Conservation (phyloP, 148 eudicot genomes). For the Heliamphora exappendiculata region DNA sequence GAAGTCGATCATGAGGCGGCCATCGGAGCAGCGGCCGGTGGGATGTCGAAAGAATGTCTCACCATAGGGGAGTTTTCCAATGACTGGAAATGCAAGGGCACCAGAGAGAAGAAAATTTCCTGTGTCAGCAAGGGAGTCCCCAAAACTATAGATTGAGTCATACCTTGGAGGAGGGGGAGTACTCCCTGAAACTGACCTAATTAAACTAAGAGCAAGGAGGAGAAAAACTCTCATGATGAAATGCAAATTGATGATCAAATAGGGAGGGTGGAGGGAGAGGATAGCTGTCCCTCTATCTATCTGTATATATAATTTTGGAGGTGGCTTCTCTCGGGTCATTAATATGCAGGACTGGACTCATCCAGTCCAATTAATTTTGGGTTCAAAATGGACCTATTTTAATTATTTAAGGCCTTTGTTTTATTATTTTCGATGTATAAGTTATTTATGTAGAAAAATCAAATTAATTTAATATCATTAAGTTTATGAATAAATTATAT, state of each 20-base stretch:
- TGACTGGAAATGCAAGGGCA: slow-evolving; percentile 45
- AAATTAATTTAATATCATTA: too few species aligned
- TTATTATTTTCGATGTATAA: too few species aligned
- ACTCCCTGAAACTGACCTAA: background rate
- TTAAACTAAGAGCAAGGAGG: slow-evolving; percentile 3
- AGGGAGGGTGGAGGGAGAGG: too few species aligned
- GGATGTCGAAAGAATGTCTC: slow-evolving; percentile 48
- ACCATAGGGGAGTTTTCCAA: slow-evolving; percentile 56
- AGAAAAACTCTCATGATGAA: slow-evolving; percentile 9
- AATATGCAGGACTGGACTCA: too few species aligned
- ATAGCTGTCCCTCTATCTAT: too few species aligned
- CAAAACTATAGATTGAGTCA: slow-evolving; percentile 39
- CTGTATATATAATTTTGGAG: too few species aligned
- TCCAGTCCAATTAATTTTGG: too few species aligned
- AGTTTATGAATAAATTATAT: too few species aligned
- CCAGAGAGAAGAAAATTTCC: slow-evolving; percentile 51
- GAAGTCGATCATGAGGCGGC: slow-evolving; percentile 61
- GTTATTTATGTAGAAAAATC: too few species aligned
- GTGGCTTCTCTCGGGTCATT: too few species aligned
- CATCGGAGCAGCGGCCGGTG: slow-evolving; percentile 70
- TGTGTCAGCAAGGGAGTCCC: slow-evolving; percentile 46
- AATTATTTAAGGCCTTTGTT: too few species aligned
- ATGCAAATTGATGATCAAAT: background rate
- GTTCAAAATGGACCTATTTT: too few species aligned
- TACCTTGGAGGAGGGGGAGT: slow-evolving; percentile 12